Conservation (phyloP, 805 yeast genomes). For the Saccharomycopsis sp. region DNA sequence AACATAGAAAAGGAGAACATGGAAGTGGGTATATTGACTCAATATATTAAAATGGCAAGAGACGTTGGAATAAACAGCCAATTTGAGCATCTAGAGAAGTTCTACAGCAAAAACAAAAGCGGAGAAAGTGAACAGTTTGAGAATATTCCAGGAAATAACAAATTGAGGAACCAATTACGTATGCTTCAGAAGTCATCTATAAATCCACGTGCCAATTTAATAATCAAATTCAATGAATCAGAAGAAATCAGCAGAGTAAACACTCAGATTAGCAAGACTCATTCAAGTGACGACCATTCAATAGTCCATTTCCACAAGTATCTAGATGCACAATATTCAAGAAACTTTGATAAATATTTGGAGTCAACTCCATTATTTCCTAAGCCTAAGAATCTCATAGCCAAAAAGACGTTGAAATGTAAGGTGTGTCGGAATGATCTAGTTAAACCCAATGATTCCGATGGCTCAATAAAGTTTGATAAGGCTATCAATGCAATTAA, state of each 20-base stretch:
- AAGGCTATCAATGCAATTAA: background rate
- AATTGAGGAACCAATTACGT: background rate
- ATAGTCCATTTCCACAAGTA: background rate
- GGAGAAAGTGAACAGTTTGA: background rate
- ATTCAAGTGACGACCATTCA: background rate
- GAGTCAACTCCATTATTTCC: background rate
- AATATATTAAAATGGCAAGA: background rate
- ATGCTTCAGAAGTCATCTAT: background rate
- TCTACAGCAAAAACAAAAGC: background rate
- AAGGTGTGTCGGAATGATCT: slow-evolving; percentile 1
- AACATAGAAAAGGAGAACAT: background rate
- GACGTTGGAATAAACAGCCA: background rate
- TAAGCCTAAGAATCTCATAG: background rate
- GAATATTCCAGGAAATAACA: background rate
- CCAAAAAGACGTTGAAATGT: background rate
- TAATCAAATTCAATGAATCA: background rate
- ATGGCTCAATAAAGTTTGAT: background rate
- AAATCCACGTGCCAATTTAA: background rate
- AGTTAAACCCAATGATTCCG: background rate
- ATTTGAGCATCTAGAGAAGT: background rate
- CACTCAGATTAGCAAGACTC: background rate
- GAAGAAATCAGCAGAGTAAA: background rate
- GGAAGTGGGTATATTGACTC: background rate
- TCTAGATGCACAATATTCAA: background rate
- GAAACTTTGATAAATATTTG: background rate